Base-by-base conservation (phyloP, 2,329 filamentous ascomycete genomes). In the Dothideomycetes sp. region DNA sequence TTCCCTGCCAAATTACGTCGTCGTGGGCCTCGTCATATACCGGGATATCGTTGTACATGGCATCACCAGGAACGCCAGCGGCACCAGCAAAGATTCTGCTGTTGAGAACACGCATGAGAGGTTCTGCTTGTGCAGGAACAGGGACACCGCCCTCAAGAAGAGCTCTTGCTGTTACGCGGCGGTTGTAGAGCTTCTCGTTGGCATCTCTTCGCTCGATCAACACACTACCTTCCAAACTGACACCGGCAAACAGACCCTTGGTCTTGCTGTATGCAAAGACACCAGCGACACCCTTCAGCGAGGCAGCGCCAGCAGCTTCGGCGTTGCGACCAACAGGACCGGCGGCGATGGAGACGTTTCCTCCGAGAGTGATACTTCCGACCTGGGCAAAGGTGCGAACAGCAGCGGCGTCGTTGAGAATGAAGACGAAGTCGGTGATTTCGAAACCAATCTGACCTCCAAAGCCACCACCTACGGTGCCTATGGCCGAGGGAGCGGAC, bases 211-310 rank as follows among this genome's bases (percentile, higher is more conserved):
- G 78, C 67, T 98, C 91, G 48, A 96, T 84, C 49, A 98, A 81
- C 39, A 84, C 87, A 47, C 83, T 89, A 16, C 91, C 91, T 62
- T 98, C 91, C 50, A 98, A 69, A 52, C 84, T 93, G 33, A 98
- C 88, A 57, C 91, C 91, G 4, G 91, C 91, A 53, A 98, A 98
- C 22, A 98, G 68, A 15, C 91, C 91, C 68, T 95, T 96, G 10
- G 91, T 98, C 67, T 95, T 96, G 60, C 83, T 91, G 71, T 98
- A 98, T 55, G 84, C 85, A 69, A 98, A 98, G 35, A 98, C 81
- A 39, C 85, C 91, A 0, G 88, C 84, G 7, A 96, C 82, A 48
- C 86, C 80, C 68, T 80, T 89, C 48, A 94, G 71, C 51, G 85
- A 94, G 6, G 91, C 91, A 11, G 88, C 89, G 48, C 91, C 91